Evolutionary conservation across 2,329 filamentous ascomycete species (phyloP).

Genomic region (Xylaria sp.): DNA sequence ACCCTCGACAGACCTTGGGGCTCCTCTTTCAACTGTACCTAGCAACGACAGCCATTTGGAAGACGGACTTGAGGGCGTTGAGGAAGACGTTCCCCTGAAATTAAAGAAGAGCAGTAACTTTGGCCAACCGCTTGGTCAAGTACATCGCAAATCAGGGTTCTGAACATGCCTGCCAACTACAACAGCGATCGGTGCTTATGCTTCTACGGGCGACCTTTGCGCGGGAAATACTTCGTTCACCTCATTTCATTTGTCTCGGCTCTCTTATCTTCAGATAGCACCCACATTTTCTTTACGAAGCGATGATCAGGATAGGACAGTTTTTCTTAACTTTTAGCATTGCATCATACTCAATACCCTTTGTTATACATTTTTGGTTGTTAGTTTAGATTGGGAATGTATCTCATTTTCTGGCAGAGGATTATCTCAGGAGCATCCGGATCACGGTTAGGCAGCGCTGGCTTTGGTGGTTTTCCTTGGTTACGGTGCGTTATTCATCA

Average conservation of each 20-base stretch:
- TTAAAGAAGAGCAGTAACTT: slow-evolving; percentile 45
- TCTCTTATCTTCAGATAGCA: slow-evolving; percentile 1
- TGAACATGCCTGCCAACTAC: neutral
- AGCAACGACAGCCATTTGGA: slow-evolving; percentile 30
- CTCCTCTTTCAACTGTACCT: slow-evolving; percentile 1
- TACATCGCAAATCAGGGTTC: slow-evolving; percentile 26
- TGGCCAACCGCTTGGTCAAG: slow-evolving; percentile 44
- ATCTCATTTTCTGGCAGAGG: neutral
- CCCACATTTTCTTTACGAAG: slow-evolving; percentile 11
- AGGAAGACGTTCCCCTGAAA: slow-evolving; percentile 42
- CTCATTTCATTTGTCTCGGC: slow-evolving; percentile 23
- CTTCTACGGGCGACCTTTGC: neutral
- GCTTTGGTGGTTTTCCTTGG: neutral
- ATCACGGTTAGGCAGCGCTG: neutral
- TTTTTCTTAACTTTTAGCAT: slow-evolving; percentile 20
- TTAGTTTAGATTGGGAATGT: slow-evolving; percentile 3
- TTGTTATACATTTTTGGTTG: slow-evolving; percentile 16
- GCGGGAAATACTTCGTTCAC: neutral
- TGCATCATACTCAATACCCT: slow-evolving; percentile 34
- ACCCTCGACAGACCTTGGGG: neutral
- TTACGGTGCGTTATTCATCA: neutral
- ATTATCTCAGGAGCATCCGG: neutral
- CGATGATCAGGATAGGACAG: slow-evolving; percentile 12
- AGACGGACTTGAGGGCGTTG: slow-evolving; percentile 30
- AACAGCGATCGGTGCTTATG: neutral